Evolutionary conservation across 257 asterid species (phyloP), one percentile per base, ranked within the genome.

Genomic region (Coffea canephora): DNA sequence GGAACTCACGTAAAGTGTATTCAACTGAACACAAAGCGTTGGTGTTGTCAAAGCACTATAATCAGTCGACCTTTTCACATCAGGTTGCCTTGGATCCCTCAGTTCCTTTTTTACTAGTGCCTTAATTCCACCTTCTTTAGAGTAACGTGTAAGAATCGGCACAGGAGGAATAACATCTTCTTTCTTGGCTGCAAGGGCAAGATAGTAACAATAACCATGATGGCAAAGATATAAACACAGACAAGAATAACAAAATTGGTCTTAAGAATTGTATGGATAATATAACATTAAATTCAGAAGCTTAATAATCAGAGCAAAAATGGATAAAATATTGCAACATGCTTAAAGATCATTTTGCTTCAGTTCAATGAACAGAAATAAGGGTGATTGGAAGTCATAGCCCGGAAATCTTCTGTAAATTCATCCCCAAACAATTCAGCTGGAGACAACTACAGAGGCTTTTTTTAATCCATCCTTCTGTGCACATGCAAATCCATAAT

Each of bases 91-190:
- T 75, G 93, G 78, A 86, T 93, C 99, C 71, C 89, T 77, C 77
- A 85, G 76, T 79, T 95, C 99, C 90, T 95, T 95, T 91, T 91
- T 93, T 66, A 95, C 97, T 75, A 95, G 91, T 77, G 97, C 94
- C 87, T 93, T 95, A 71, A 95, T 85, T 83, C 95, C 98, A 84
- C 88, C 84, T 80, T 95, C 99, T 86, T 82, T 95, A 74, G 93
- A 87, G 88, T 91, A 92, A 59, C 98, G 90, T 5, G 98, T 93
- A 77, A 95, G 96, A 79, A 90, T 82, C 54, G 99, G 99, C 81
- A 91, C 87, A 46, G 99, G 97, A 68, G 99, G 99, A 77, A 93
- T 62, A 77, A 95, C 83, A 84, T 95, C 99, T 86, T 94, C 97
- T 87, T 91, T 93, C 85, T 91, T 97, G 81, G 95, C 99, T 95